phyloP scores from a whole-genome alignment of 352 stramenopile species.

The Pythium brachiatum region DNA sequence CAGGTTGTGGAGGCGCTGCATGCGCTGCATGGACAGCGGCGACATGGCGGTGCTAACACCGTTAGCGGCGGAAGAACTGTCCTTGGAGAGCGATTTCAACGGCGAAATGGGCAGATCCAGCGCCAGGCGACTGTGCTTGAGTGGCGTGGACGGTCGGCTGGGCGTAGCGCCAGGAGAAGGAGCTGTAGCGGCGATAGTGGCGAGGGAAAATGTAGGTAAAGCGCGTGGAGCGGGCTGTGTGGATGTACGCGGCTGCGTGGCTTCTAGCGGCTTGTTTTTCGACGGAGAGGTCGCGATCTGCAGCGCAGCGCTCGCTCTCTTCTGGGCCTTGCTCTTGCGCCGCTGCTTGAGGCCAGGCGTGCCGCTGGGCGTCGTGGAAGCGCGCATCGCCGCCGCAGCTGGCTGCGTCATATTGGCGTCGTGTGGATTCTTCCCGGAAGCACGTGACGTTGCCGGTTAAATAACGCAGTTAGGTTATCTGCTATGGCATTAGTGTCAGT shows the following conservation, averaged over 20 bases:
- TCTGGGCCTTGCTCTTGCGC: conserved; percentile 22
- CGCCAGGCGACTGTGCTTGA: conserved; percentile 19
- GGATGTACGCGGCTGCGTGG: background rate
- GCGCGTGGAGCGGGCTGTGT: background rate
- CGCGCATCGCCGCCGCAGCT: background rate
- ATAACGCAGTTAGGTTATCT: background rate
- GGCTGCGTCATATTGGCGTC: conserved; percentile 2
- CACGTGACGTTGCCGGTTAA: background rate
- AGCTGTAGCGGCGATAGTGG: background rate
- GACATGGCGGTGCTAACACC: conserved; percentile 16
- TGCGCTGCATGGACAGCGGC: conserved; percentile 32
- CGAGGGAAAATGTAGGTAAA: background rate
- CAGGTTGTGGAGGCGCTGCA: conserved; percentile 35
- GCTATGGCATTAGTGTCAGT: too few relatives aligned
- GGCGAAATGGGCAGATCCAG: conserved; percentile 23
- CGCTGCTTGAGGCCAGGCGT: conserved; percentile 16
- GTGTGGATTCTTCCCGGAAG: background rate
- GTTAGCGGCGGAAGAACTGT: background rate
- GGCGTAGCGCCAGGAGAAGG: background rate
- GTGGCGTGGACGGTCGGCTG: conserved; percentile 15
- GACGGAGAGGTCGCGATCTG: conserved; percentile 11
- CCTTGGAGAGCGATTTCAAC: conserved; percentile 10
- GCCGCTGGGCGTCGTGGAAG: background rate
- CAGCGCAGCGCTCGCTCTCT: conserved; percentile 10
- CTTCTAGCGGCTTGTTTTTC: background rate